Percentiles rank a stretch among this genome's conserved stretches.
Conservation (phyloP, 257 asterid species). For the Euphrasia confusa region DNA sequence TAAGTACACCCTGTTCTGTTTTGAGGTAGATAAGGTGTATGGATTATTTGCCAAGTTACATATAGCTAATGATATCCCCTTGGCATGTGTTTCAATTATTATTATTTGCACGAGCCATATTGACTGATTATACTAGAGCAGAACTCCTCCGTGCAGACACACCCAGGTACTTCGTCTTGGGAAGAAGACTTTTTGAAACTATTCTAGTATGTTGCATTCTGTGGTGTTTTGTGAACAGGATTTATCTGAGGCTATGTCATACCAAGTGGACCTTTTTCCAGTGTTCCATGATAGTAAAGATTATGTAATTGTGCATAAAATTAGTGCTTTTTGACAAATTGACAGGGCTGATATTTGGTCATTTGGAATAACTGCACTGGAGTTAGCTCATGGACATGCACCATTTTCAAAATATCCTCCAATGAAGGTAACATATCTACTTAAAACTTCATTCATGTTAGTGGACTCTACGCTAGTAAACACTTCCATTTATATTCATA, state of each 20-base stretch:
- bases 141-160: background rate
- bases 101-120: slow-evolving; percentile 3
- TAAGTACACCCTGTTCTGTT: slow-evolving; percentile 21
- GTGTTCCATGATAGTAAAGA: slow-evolving; percentile 6
- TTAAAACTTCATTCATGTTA: slow-evolving; percentile 15
- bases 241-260: slow-evolving; percentile 6
- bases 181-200: background rate
- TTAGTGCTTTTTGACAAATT: slow-evolving; percentile 19
- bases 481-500: slow-evolving; percentile 21
- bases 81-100: slow-evolving; percentile 5
- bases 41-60: slow-evolving; percentile 11
- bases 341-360: slow-evolving; percentile 99
- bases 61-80: slow-evolving; percentile 1
- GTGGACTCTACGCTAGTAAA: slow-evolving; percentile 15
- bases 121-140: background rate
- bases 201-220: background rate
- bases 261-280: slow-evolving; percentile 10
- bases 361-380: slow-evolving; percentile 96
- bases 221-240: slow-evolving; percentile 2
- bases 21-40: slow-evolving; percentile 19
- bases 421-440: slow-evolving; percentile 68
- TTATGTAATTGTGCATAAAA: slow-evolving; percentile 19
- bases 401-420: slow-evolving; percentile 99
- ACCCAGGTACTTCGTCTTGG: too few species aligned
- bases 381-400: slow-evolving; percentile 99